phyloP scores from a whole-genome alignment of 2,329 filamentous ascomycete species.

The Phialemonium atrogriseum region DNA sequence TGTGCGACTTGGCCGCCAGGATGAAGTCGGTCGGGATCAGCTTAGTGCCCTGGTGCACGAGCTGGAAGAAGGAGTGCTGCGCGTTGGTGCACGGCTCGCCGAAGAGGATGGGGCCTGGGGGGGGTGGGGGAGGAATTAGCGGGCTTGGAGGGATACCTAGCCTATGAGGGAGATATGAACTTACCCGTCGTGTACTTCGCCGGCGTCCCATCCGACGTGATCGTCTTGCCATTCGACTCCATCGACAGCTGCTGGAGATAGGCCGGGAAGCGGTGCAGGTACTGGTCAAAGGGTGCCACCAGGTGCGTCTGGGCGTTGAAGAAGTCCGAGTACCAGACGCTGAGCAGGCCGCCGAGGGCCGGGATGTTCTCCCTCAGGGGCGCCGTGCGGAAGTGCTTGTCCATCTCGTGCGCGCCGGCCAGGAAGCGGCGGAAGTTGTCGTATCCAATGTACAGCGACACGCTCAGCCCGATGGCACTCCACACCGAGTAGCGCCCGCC shows the following conservation, averaged over 20 bases:
- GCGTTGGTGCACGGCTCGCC: constrained; percentile 98
- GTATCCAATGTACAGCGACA: constrained; percentile 89
- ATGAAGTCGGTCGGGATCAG: constrained; percentile 98
- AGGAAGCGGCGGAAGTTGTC: constrained; percentile 98
- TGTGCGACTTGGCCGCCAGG: constrained; percentile 91
- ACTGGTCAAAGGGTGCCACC: constrained; percentile 97
- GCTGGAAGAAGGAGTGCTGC: constrained; percentile 99
- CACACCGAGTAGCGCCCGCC: constrained; percentile 97
- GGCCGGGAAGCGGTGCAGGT: constrained; percentile 96
- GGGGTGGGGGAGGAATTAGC: neutral
- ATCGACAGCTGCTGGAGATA: constrained; percentile 99
- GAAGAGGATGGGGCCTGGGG: constrained; percentile 72
- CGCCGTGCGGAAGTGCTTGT: constrained; percentile 91
- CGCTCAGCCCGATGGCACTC: constrained; percentile 94
- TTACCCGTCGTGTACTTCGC: constrained; percentile 90
- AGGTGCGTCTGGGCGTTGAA: constrained; percentile 97
- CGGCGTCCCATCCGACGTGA: constrained; percentile 78
- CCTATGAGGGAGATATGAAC: constrained; percentile 5
- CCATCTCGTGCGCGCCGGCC: constrained; percentile 91
- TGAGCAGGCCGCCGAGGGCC: constrained; percentile 81
- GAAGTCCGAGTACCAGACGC: constrained; percentile 98
- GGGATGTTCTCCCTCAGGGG: constrained; percentile 94
- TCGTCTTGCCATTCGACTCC: constrained; percentile 98
- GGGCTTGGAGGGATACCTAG: neutral
- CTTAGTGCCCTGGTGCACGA: constrained; percentile 98